Evolutionary conservation across 2,329 filamentous ascomycete genomes (phyloP), one percentile per base, ranked within the genome.

Genomic region (Botrytis pseudocinerea): DNA sequence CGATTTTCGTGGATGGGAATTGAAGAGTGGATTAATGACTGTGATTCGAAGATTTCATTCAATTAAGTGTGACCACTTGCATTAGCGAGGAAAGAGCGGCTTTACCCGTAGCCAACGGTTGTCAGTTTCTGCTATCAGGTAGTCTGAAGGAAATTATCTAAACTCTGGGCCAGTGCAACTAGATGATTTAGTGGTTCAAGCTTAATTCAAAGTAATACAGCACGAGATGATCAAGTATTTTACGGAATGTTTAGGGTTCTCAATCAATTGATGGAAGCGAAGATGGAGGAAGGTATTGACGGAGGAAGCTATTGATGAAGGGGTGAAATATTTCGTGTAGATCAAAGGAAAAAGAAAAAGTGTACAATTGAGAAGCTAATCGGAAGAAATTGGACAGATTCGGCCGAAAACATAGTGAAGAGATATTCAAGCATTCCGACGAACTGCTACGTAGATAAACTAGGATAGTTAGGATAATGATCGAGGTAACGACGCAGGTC

Each of bases 81-180:
- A 72, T 72, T 72, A 72, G 70, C 63, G 63, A 72, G 32, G 16
- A 35, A 42, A 59, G 61, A 48, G 61, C 70, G 70, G 70, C 70
- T 72, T 72, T 72, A 72, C 63, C 70, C 70, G 70, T 69, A 69
- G 63, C 70, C 70, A 72, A 72, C 70, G 48, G 61, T 42, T 60
- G 44, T 12, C 46, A 64, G 40, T 64, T 51, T 12, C 57, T 61
- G n/a, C 42, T 64, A 40, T 63, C 22, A 22, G 51, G 32, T n/a
- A 51, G 46, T 25, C 32, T 68, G 28, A 68, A 68, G 32, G 35
- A 40, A 32, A 42, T 68, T 66, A 44, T 51, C 28, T 38, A 51
- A 51, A n/a, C 38, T 51, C 35, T 35, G n/a, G 18, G 16, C 48
- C 35, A 68, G 48, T 57, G 25, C n/a, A 14, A 68, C 48, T 42